phyloP scores from a whole-genome alignment of 1,284 basidiomycete species.

The Erythrobasidium hasegawianum region DNA sequence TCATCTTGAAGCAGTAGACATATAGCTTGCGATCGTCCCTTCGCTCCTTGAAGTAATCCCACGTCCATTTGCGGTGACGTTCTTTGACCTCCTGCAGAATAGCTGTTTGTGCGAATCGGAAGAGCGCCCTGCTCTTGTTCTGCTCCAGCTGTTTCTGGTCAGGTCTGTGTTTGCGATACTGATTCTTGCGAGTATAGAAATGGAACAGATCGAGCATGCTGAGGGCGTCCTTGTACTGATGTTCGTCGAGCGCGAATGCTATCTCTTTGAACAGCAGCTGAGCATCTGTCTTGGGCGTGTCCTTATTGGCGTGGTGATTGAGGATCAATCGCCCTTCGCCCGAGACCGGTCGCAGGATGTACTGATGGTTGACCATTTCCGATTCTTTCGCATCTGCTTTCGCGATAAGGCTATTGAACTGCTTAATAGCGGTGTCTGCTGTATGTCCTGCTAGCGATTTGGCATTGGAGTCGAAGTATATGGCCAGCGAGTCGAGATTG shows the following conservation, averaged over 20 bases:
- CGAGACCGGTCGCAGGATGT: constrained; percentile 91
- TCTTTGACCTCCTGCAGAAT: constrained; percentile 85
- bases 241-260: constrained; percentile 83
- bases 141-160: constrained; percentile 59
- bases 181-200: constrained; percentile 84
- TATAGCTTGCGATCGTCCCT: constrained; percentile 80
- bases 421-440: constrained; percentile 63
- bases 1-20: constrained; percentile 76
- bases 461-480: constrained; percentile 96
- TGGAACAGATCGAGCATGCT: constrained; percentile 96
- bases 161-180: constrained; percentile 64
- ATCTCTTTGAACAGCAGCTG: constrained; percentile 92
- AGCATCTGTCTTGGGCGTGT: constrained; percentile 78
- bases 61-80: constrained; percentile 79
- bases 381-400: constrained; percentile 50
- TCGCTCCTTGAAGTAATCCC: constrained; percentile 84
- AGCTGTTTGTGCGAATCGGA: constrained; percentile 76
- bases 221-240: constrained; percentile 92
- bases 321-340: constrained; percentile 87
- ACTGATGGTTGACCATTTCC: constrained; percentile 69
- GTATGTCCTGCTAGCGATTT: constrained; percentile 66
- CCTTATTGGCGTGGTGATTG: constrained; percentile 65
- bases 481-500: constrained; percentile 77
- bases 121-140: constrained; percentile 68
- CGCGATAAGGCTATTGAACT: constrained; percentile 66